These are phyloP conservation scores for Eucalyptus pauciflora DNA, from an alignment of 345 rosid genomes.

Conservation along the genomic window DNA sequence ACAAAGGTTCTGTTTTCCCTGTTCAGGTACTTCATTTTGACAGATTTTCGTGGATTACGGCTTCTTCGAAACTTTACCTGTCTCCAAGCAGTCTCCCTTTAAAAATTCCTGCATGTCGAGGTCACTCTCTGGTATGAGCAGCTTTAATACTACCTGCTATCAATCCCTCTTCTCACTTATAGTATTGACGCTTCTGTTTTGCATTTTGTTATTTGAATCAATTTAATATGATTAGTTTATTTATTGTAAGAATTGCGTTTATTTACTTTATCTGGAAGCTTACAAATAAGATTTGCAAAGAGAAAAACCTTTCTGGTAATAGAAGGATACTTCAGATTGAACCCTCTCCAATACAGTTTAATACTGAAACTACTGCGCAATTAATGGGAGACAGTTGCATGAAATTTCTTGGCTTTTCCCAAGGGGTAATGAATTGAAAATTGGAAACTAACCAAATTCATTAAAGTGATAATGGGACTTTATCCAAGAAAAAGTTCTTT, in stretches of 20 bases:
- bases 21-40: conserved; percentile 75
- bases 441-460: neutral
- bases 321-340: neutral
- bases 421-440: neutral
- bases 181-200: neutral
- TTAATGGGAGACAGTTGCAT: neutral
- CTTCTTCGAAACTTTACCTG: conserved; percentile 81
- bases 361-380: neutral
- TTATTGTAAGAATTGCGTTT: neutral
- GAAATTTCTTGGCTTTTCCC: neutral
- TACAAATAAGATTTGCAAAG: neutral
- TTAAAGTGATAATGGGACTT: neutral
- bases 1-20: neutral
- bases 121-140: conserved; percentile 73
- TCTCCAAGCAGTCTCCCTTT: conserved; percentile 90
- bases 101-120: conserved; percentile 95
- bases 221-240: neutral
- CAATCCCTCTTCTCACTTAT: neutral
- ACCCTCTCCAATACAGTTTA: neutral
- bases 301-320: neutral
- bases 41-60: conserved; percentile 64
- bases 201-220: neutral
- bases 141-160: neutral
- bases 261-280: neutral
- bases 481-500: neutral